A percentile compares a stretch with the other conserved stretches of the same genome.
These are phyloP conservation scores for Paramecium tetraurelia DNA, from an alignment of 73 alveolate species.

Conservation along the genomic window DNA sequence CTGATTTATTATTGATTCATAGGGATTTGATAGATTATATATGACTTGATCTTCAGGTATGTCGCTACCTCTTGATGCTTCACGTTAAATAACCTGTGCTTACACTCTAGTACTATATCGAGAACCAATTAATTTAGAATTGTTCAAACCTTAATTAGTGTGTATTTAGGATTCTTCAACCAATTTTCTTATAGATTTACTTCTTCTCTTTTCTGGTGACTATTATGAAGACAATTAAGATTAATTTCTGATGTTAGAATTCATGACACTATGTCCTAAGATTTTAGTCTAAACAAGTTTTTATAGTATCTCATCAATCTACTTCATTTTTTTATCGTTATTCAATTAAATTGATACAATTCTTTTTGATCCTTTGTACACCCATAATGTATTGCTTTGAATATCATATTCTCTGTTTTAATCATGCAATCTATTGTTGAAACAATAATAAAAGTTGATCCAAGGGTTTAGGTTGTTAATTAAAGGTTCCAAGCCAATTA, in stretches of 20 bases:
- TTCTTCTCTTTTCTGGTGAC: neutral
- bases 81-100: neutral
- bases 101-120: neutral
- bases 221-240: neutral
- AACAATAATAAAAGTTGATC: constrained; percentile 12
- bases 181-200: neutral
- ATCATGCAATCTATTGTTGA: neutral
- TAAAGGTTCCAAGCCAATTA: neutral
- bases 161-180: constrained; percentile 16
- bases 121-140: neutral
- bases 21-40: neutral
- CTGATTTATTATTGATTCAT: neutral
- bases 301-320: constrained; percentile 14
- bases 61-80: neutral
- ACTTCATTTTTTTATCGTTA: constrained; percentile 13
- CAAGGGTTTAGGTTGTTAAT: neutral
- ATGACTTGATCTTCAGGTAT: neutral
- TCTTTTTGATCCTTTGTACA: neutral
- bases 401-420: neutral
- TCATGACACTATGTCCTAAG: neutral
- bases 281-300: constrained; percentile 10
- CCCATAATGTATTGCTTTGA: neutral
- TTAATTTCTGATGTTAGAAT: neutral
- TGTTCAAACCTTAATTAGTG: neutral
- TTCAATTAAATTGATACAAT: neutral